Evolutionary conservation across 1,139 yeast species (phyloP).

Genomic region (Geotrichum europaeum): DNA sequence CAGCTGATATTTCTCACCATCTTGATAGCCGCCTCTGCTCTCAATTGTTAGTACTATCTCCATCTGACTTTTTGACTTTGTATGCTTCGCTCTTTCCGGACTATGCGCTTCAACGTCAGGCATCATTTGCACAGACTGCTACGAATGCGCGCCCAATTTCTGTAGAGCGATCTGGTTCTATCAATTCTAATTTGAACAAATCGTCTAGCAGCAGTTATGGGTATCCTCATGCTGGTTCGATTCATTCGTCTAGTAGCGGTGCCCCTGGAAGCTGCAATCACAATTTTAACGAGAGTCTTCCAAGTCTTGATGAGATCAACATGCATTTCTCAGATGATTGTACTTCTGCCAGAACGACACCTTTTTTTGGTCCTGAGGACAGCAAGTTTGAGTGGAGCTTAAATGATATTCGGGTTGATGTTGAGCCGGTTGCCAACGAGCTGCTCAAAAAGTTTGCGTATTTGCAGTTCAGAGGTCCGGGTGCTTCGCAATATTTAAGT

Average conservation of each 20-base stretch:
- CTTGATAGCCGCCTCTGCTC: constrained; percentile 19
- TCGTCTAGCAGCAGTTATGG: constrained; percentile 15
- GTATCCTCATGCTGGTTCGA: constrained; percentile 9
- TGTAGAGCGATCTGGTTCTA: constrained; percentile 9
- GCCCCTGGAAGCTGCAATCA: constrained; percentile 1
- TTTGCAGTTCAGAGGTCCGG: constrained; percentile 22
- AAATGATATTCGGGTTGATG: constrained; percentile 31
- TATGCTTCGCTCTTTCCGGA: constrained; percentile 31
- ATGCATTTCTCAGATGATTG: constrained; percentile 14
- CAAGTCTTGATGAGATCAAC: constrained; percentile 21
- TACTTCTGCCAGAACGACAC: constrained; percentile 17
- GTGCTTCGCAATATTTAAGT: constrained; percentile 19
- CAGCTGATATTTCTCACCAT: not conserved
- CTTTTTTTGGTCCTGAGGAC: constrained; percentile 22
- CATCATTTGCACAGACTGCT: constrained; percentile 2
- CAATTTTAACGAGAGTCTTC: constrained; percentile 20
- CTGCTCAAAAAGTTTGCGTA: constrained; percentile 28
- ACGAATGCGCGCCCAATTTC: constrained; percentile 10
- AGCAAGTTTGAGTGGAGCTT: constrained; percentile 33
- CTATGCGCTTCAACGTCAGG: constrained; percentile 17
- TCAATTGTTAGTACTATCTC: constrained; percentile 31
- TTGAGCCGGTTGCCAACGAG: constrained; percentile 35
- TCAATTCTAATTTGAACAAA: constrained; percentile 7
- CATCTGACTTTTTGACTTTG: constrained; percentile 31
- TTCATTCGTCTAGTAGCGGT: constrained; percentile 11